phyloP scores from a whole-genome alignment of 164 flowering plant genomes.

The Tetracentron sinense region DNA sequence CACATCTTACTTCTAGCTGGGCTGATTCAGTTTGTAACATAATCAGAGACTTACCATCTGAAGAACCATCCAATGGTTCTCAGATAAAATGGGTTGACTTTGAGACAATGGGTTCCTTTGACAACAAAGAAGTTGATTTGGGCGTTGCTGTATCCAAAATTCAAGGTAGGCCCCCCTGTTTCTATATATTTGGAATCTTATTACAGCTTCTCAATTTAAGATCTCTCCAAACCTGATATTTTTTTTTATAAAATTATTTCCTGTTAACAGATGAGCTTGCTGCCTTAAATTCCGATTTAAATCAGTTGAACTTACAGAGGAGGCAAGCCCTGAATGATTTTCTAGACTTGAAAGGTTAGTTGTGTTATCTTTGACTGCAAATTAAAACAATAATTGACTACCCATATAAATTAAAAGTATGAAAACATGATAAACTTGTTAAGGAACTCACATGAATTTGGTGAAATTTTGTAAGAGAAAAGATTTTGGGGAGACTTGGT shows the following conservation, averaged over 20 bases:
- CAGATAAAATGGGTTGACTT: not conserved
- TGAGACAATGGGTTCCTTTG: conserved; percentile 6
- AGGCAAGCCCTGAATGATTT: conserved; percentile 42
- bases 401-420: not conserved
- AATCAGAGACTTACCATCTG: conserved; percentile 27
- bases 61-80: conserved; percentile 14
- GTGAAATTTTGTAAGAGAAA: not conserved
- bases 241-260: not conserved
- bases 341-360: conserved; percentile 52
- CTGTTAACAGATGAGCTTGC: conserved; percentile 38
- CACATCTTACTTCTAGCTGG: conserved; percentile 42
- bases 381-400: not conserved
- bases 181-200: not conserved
- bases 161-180: conserved; percentile 21
- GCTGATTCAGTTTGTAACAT: conserved; percentile 45
- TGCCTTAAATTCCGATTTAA: conserved; percentile 19
- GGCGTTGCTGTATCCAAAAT: conserved; percentile 16
- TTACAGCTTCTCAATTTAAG: not conserved
- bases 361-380: not conserved
- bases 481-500: not conserved
- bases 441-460: not conserved
- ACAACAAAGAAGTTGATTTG: conserved; percentile 15
- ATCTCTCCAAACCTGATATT: not conserved
- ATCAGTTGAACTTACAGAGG: conserved; percentile 36
- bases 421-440: not conserved